Evolutionary conservation across 2,329 filamentous ascomycete species (phyloP).

Genomic region (Pseudopyricularia cyperi): DNA sequence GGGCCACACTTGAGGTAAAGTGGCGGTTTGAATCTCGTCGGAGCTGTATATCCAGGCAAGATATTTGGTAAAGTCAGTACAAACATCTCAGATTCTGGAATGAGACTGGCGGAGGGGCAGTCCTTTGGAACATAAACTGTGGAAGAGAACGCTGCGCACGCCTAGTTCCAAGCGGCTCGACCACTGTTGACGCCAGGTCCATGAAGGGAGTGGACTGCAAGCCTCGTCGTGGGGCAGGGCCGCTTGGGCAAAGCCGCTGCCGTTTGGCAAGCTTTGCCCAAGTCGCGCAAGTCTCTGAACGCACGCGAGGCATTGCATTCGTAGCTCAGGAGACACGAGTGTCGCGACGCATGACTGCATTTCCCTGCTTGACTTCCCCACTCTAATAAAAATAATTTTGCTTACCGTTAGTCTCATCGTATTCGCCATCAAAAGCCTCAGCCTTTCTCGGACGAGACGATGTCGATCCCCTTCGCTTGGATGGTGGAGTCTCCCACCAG

Average conservation of each 20-base stretch:
- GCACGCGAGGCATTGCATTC: neutral
- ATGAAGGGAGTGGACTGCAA: neutral
- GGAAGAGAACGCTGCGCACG: neutral
- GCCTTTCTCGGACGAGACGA: conserved; percentile 37
- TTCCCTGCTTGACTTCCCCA: neutral
- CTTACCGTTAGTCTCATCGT: conserved; percentile 48
- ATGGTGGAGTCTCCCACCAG: conserved; percentile 61
- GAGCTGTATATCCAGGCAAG: conserved; percentile 20
- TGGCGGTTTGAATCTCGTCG: conserved; percentile 68
- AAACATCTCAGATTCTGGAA: neutral
- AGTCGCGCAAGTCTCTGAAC: neutral
- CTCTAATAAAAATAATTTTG: neutral
- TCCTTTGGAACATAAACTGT: neutral
- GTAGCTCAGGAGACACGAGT: neutral
- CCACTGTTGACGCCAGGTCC: neutral
- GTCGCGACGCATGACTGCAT: neutral
- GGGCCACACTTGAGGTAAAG: conserved; percentile 85
- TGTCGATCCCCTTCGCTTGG: conserved; percentile 32
- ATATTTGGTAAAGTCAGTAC: neutral
- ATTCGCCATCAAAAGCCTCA: conserved; percentile 54
- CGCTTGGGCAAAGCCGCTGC: neutral
- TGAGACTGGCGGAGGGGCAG: neutral
- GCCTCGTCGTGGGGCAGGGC: neutral
- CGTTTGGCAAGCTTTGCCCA: neutral
- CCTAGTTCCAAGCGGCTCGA: neutral